Base-by-base conservation (phyloP, 2,329 filamentous ascomycete genomes). In the Fusarium redolens region DNA sequence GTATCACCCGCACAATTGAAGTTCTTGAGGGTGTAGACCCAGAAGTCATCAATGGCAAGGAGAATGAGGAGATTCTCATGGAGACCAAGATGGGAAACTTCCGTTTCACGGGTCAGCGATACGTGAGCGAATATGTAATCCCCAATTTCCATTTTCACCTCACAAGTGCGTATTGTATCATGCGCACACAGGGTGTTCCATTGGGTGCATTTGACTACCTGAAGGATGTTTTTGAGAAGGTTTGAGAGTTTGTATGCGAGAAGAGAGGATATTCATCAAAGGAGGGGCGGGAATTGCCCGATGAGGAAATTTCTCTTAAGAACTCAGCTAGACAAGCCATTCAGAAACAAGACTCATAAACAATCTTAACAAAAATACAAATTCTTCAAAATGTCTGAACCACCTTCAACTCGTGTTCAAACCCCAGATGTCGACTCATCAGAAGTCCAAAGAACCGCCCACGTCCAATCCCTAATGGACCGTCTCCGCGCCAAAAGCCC, bases 81-180 rank as follows among this genome's bases (percentile, higher is more conserved):
- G 72, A 69, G 65, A 65, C 73, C 17, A 75, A 64, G 44, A 64
- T 71, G 68, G 78, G 78, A 14, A 74, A 70, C 50, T 79, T 77
- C 20, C 61, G 61, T 31, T 80, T 79, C 56, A 73, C 65, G 5
- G 84, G 80, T 0, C 71, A 81, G 61, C 75, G 79, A 3, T 90
- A 88, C 73, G 71, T 88, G 15, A 75, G 79, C 37, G 76, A 79
- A 8, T 86, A 83, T 76, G 83, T 80, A 5, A 76, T 90, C 30
- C 88, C 89, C 6, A 91, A 91, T 75, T 86, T 91, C 72, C 91
- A 85, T 79, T 92, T 92, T 71, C 90, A 92, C 71, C 65, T 87
- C 15, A 83, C 82, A 15, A 88, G 85, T 18, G 85, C 88, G 14
- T 92, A 92, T 78, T 83, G 80, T 4, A 86, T 92, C 57, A 77